Evolutionary conservation across 495 filamentous ascomycete genomes (phyloP), one percentile per base, ranked within the genome.

Genomic region (Hypoxylon subgilvum): DNA sequence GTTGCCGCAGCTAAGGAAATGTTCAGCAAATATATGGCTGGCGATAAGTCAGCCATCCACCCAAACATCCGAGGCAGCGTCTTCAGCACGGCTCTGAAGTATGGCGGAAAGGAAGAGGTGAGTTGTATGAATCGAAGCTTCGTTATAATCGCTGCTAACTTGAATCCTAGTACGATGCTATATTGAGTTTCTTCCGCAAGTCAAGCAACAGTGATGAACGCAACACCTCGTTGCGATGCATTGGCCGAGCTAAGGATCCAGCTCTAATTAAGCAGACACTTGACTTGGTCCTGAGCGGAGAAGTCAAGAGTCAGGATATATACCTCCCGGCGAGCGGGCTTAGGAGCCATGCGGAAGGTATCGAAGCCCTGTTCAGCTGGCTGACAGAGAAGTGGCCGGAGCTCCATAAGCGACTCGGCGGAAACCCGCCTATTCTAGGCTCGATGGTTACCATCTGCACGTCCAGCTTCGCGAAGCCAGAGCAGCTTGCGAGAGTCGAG

Each of bases 271-370:
- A 91, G 70, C 84, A 85, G 49, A 93, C 92, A 1, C 82, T 98
- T 13, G 79, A 73, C 6, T 76, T 96, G 27, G 84, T 92, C 35
- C 79, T 89, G 53, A 84, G 86, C 72, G 82, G 86, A 32, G 88
- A 96, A 56, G 91, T 98, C 72, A 95, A 96, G 78, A 91, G 87
- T 61, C 94, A 98, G 75, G 94, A 98, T 67, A 86, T 98, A 61
- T 97, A 97, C 78, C 86, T 96, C 68, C 94, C 83, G 2, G 74
- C 95, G 19, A 81, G 82, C 31, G 90, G 88, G 19, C 81, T 98
- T 43, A 84, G 94, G 51, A 84, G 80, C 63, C 89, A 96, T 68
- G 74, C 82, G 3, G 82, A 85, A 38, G 94, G 94, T 65, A 88
- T 93, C 40, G 80, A 90, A 49, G 88, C 87, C 8, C 78, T 96